These are phyloP conservation scores for Calonectria pseudoturangicola DNA, from an alignment of 2,329 filamentous ascomycete genomes.

Conservation along the genomic window DNA sequence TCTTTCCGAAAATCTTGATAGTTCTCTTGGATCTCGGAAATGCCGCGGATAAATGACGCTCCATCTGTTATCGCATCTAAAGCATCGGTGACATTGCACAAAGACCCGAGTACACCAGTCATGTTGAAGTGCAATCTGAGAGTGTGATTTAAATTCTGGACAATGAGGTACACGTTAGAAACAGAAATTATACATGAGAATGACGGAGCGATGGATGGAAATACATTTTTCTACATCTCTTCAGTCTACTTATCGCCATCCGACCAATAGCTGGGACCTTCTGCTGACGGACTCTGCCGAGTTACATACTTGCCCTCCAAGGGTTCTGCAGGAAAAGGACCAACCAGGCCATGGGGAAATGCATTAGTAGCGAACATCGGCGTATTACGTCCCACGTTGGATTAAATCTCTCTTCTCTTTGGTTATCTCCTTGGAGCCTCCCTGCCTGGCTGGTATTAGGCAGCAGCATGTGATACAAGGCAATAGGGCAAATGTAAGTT, in stretches of 20 bases:
- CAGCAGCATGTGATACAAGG: no score
- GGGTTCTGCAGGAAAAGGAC: no score
- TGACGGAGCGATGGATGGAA: background rate
- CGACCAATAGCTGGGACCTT: background rate
- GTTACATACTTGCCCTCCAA: accelerated
- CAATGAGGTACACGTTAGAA: no score
- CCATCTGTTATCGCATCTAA: background rate
- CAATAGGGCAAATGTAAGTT: no score
- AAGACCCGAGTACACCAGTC: background rate
- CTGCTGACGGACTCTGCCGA: no score
- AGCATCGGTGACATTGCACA: background rate
- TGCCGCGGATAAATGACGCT: background rate
- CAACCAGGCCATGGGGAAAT: no score
- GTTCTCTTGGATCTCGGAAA: background rate
- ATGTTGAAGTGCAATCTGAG: background rate
- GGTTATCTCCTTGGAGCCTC: no score
- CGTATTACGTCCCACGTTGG: no score
- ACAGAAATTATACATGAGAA: no score
- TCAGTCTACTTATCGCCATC: background rate
- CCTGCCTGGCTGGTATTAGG: no score
- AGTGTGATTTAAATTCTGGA: background rate
- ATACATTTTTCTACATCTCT: background rate
- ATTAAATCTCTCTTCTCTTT: no score
- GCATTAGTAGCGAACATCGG: no score
- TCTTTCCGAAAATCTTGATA: background rate